A percentile compares a stretch with the other conserved stretches of the same genome.
phyloP scores from a whole-genome alignment of 495 filamentous ascomycete species.

The Cairneyella variabilis region DNA sequence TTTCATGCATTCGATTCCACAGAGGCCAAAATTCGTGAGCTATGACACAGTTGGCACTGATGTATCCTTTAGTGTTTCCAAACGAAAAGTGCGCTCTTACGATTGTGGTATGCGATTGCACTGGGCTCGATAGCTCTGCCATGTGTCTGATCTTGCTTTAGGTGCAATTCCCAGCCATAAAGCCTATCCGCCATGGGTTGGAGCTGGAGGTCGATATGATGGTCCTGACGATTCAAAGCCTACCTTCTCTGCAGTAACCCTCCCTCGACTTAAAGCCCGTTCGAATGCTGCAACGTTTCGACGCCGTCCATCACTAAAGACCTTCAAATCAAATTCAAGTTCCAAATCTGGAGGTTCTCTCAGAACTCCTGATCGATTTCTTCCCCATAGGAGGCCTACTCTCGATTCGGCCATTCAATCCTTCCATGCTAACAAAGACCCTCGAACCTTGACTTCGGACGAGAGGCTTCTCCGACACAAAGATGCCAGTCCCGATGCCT shows the following conservation, averaged over 20 bases:
- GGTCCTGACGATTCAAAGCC: constrained; percentile 14
- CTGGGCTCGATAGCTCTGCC: too few relatives aligned
- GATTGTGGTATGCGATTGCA: not conserved
- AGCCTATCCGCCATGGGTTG: too few relatives aligned
- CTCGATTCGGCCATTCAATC: constrained; percentile 16
- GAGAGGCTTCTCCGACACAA: constrained; percentile 61
- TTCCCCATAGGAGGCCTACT: constrained; percentile 14
- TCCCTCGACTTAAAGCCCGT: constrained; percentile 12
- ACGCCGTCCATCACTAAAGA: constrained; percentile 17
- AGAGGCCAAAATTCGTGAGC: too few relatives aligned
- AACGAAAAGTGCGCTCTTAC: too few relatives aligned
- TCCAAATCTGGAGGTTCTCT: constrained; percentile 11
- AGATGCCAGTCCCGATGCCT: constrained; percentile 60
- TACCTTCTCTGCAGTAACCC: not conserved
- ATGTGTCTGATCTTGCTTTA: too few relatives aligned
- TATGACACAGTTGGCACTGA: too few relatives aligned
- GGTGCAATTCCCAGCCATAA: too few relatives aligned
- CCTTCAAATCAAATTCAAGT: constrained; percentile 22
- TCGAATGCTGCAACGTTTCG: not conserved
- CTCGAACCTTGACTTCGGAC: constrained; percentile 51
- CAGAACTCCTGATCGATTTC: constrained; percentile 58
- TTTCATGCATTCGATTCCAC: too few relatives aligned
- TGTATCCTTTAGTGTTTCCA: too few relatives aligned
- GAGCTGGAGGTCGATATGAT: too few relatives aligned
- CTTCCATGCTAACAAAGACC: constrained; percentile 62